Evolutionary conservation across 768 basidiomycete genomes (phyloP), one percentile per base, ranked within the genome.

Genomic region (Rhizopogon vulgaris): DNA sequence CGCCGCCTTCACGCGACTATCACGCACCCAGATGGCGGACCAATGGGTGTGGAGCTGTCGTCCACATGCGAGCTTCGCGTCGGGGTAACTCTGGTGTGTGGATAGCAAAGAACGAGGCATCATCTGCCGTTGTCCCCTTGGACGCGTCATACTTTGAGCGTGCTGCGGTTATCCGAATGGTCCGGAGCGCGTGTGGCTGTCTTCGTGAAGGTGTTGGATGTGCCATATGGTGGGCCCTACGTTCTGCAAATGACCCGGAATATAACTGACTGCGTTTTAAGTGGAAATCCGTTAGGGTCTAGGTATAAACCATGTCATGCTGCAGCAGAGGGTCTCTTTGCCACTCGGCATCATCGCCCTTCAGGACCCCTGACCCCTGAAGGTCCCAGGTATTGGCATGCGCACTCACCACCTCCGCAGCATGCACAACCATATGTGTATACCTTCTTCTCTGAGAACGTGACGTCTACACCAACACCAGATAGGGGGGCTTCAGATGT

Each of bases 171-270:
- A 73, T 76, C 37, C 75, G 75, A 63, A 77, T 79, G 63, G 69
- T 77, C 51, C 71, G 70, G 54, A 80, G 76, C 55, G 68, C 78
- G 3, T 87, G 85, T 57, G 84, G 85, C 12, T 88, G 85, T 58
- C 63, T 81, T 37, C 75, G 81, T 32, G 83, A 86, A 63, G 84
- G 83, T 5, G 71, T 88, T 9, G 85, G 82, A 17, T 88, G 85
- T 67, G 73, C 76, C 2, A 73, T 73, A 41, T 85, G 82, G 80
- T 75, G 48, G 60, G 75, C 66, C 18, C 14, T 28, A 4, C 45
- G 6, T 34, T 45, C 3, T 45, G 18, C 2, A 22, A 1, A 34
- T 39, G 48, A n/a, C 49, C 51, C n/a, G 18, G 27, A 41, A 15
- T 46, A 22, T 24, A 43, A 41, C 58, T 64, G 38, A 60, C 38